phyloP scores from a whole-genome alignment of 768 basidiomycete species.

The Leucocoprinus birnbaumii region DNA sequence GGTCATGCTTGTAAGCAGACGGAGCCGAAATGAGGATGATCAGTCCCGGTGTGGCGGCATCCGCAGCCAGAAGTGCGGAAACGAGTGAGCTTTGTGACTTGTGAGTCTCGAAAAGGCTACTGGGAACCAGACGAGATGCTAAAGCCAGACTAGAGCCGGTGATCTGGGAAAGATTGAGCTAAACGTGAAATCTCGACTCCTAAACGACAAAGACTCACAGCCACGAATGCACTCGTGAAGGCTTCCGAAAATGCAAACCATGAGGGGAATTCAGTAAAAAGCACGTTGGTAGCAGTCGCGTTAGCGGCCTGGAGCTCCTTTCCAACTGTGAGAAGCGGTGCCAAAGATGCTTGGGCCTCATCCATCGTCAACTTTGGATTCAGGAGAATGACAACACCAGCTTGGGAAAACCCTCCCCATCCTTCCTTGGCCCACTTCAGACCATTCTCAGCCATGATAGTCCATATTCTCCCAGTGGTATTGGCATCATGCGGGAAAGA shows the following conservation, averaged over 20 bases:
- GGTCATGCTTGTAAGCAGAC: conserved; percentile 26
- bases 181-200: neutral
- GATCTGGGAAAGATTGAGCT: conserved; percentile 21
- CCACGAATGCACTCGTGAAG: conserved; percentile 34
- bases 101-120: conserved; percentile 33
- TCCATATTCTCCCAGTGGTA: conserved; percentile 31
- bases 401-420: conserved; percentile 43
- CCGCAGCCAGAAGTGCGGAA: conserved; percentile 30
- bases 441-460: conserved; percentile 33
- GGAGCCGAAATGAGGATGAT: conserved; percentile 41
- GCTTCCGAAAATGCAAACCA: conserved; percentile 37
- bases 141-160: conserved; percentile 37
- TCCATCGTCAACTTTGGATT: conserved; percentile 36
- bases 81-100: conserved; percentile 27
- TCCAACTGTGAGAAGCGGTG: conserved; percentile 36
- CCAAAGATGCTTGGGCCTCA: conserved; percentile 38
- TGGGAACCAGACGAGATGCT: conserved; percentile 42
- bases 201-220: conserved; percentile 24
- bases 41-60: conserved; percentile 33
- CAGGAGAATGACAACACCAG: conserved; percentile 36
- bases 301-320: conserved; percentile 21
- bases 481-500: conserved; percentile 23
- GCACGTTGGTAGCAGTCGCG: conserved; percentile 21
- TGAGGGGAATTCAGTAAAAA: conserved; percentile 38
- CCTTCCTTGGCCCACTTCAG: conserved; percentile 42